Evolutionary conservation across 306 rosid species (phyloP), one percentile per base, ranked within the genome.

Genomic region (Casuarina cunninghamiana): DNA sequence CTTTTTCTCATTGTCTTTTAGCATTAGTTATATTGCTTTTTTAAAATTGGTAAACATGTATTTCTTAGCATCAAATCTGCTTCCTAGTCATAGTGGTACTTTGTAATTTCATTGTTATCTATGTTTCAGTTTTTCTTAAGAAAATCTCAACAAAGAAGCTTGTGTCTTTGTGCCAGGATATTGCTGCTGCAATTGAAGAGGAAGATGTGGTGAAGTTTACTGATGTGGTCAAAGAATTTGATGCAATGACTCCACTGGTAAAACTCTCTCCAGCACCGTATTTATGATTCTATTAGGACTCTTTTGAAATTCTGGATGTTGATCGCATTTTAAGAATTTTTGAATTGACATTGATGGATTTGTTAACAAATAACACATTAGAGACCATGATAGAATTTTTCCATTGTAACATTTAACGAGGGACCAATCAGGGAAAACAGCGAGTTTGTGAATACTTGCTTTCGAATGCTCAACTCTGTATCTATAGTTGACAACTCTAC

Each of bases 181-280:
- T 91, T 87, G 94, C 96, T 78, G 86, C 94, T 58, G 67, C 97
- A 38, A 21, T 91, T 69, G 99, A 95, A 72, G 98, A 95, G 80
- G 99, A 87, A 78, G 99, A 93, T 77, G 88, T 91, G 76, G 85
- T 77, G 4, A 91, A 86, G 86, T 95, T 93, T 73, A 95, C 99
- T 72, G 97, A 88, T 68, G 97, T 87, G 75, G 88, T 95, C 73
- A 91, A 93, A 90, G 99, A 93, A 78, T 95, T 91, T 76, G 99
- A 95, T 84, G 87, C 94, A 86, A 91, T 95, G 97, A 91, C 98
- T 66, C 88, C 99, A 41, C 86, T 95, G 98, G 99, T 95, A 85
- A 12, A 75, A 50, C 61, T 54, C 77, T 67, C 17, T 45, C 41
- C 46, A 42, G 41, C 65, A 75, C 65, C 16, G 46, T 72, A 72